A percentile compares a stretch with the other conserved stretches of the same genome.
Conservation (phyloP, 208 protist genomes). For the Borovskyia barvae region DNA sequence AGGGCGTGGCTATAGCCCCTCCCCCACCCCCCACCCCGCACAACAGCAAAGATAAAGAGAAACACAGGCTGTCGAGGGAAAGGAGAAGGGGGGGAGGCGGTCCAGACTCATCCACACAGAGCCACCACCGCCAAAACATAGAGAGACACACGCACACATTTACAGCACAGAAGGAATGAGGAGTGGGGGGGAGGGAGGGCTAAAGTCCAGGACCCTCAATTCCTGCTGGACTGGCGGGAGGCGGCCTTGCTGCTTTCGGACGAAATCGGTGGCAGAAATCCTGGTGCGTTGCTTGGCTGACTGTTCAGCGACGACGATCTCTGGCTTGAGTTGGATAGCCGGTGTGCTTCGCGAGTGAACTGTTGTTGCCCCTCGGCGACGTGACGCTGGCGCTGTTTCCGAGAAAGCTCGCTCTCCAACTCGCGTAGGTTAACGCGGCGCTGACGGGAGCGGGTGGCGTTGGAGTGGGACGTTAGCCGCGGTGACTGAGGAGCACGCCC, state of each 20-base stretch:
- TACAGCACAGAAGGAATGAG: not conserved
- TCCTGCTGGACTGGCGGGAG: too few relatives aligned
- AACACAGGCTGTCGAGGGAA: too few relatives aligned
- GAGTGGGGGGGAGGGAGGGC: not conserved
- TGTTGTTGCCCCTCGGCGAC: constrained; percentile 37
- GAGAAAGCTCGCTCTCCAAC: constrained; percentile 37
- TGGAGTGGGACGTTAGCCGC: constrained; percentile 17
- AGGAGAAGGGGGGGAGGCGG: too few relatives aligned
- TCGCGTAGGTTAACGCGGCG: constrained; percentile 49
- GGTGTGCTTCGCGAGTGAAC: constrained; percentile 19
- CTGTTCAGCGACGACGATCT: not conserved
- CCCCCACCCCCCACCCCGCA: too few relatives aligned
- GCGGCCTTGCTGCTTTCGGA: too few relatives aligned
- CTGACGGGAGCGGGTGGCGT: constrained; percentile 18
- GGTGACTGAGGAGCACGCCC: constrained; percentile 27
- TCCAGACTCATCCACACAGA: too few relatives aligned
- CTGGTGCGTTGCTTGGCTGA: constrained; percentile 1
- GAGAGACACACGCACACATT: not conserved
- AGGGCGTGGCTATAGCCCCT: too few relatives aligned
- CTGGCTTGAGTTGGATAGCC: constrained; percentile 8
- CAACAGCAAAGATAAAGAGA: too few relatives aligned
- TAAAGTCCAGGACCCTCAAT: too few relatives aligned
- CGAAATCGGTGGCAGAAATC: constrained; percentile 22
- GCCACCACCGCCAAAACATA: too few relatives aligned
- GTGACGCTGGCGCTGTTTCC: constrained; percentile 31